Percentiles rank a stretch among this genome's conserved stretches.
Evolutionary conservation across 2,329 filamentous ascomycete species (phyloP).

Genomic region (Verticillium alfalfae): DNA sequence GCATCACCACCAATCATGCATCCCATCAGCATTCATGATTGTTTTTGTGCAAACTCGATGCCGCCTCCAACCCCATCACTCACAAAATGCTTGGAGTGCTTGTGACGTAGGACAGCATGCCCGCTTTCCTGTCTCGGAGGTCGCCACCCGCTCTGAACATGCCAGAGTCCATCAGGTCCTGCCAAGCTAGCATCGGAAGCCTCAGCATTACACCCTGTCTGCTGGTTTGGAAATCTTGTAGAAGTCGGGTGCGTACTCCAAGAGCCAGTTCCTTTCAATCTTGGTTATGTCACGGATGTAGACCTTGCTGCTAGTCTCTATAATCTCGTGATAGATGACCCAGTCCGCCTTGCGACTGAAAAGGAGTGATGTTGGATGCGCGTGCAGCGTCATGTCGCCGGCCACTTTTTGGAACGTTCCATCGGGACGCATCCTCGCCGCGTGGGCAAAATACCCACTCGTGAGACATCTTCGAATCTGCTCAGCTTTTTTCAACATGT

Average conservation of each 20-base stretch:
- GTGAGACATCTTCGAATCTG: constrained; percentile 81
- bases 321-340: constrained; percentile 91
- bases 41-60: neutral
- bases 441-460: constrained; percentile 87
- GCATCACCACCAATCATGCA: neutral
- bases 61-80: neutral
- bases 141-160: neutral
- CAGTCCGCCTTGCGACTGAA: constrained; percentile 96
- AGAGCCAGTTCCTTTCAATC: constrained; percentile 86
- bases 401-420: constrained; percentile 85
- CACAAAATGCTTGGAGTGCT: neutral
- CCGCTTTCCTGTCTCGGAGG: neutral
- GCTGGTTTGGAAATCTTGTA: constrained; percentile 51
- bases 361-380: constrained; percentile 88
- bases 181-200: neutral
- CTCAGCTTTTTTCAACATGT: constrained; percentile 45
- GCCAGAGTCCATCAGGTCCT: neutral
- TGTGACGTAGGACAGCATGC: neutral
- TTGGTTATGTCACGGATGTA: constrained; percentile 91
- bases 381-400: constrained; percentile 71
- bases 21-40: neutral
- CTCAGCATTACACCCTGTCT: neutral
- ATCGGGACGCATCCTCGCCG: constrained; percentile 88
- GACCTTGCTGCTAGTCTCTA: constrained; percentile 83
- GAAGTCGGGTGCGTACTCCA: constrained; percentile 82